Evolutionary conservation across 371 early-diverging fungal genomes (phyloP).

Genomic region (Actinomortierella wolfii): DNA sequence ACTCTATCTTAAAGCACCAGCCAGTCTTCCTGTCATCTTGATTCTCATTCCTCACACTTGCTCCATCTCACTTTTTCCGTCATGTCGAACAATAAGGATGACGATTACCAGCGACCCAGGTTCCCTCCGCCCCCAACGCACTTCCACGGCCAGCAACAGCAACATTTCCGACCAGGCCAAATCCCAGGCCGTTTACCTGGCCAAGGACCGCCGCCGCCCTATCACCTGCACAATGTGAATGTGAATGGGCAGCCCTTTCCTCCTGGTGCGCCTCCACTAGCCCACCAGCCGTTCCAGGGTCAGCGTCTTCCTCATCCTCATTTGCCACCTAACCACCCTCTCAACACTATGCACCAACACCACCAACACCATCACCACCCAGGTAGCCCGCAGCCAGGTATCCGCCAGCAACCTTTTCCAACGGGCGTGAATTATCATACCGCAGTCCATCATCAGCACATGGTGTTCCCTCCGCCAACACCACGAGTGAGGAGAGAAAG

Average conservation of each 20-base stretch:
- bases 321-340: not conserved
- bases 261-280: constrained; percentile 17
- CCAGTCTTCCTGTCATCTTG: too few relatives aligned
- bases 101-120: constrained; percentile 13
- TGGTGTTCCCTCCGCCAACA: constrained; percentile 16
- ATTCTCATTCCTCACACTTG: too few relatives aligned
- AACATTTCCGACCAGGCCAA: not conserved
- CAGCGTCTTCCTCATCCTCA: constrained; percentile 14
- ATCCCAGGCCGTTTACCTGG: constrained; percentile 11
- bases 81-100: constrained; percentile 3
- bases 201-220: constrained; percentile 23
- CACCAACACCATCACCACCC: not conserved
- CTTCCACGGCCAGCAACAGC: constrained; percentile 5
- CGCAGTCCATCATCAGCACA: constrained; percentile 20
- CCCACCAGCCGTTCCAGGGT: constrained; percentile 23
- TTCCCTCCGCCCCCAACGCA: constrained; percentile 11
- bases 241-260: constrained; percentile 5
- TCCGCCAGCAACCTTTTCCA: constrained; percentile 9
- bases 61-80: too few relatives aligned
- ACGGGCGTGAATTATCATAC: constrained; percentile 17
- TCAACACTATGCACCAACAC: not conserved
- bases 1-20: too few relatives aligned
- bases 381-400: not conserved
- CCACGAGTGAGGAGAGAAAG: constrained; percentile 1
- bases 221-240: constrained; percentile 4